Conservation (phyloP, 2,329 filamentous ascomycete genomes). For the Phyllosticta citriasiana region DNA sequence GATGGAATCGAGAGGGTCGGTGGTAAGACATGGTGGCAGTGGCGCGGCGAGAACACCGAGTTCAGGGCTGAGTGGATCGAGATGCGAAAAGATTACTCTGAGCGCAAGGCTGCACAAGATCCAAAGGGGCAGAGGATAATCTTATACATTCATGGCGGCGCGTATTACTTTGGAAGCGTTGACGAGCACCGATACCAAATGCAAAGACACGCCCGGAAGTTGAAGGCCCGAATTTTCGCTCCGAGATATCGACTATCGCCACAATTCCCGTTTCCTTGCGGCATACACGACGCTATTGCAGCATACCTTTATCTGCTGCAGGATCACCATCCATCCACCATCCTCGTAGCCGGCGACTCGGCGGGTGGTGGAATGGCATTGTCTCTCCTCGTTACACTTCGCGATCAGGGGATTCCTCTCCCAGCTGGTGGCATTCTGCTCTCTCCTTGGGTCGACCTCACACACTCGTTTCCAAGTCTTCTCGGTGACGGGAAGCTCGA, state of each 20-base stretch:
- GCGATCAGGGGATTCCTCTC: constrained; percentile 72
- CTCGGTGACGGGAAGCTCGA: constrained; percentile 61
- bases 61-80: constrained; percentile 91
- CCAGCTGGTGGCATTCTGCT: constrained; percentile 86
- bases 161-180: constrained; percentile 90
- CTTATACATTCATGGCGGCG: constrained; percentile 89
- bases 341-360: constrained; percentile 84
- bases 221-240: constrained; percentile 82
- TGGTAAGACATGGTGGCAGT: constrained; percentile 69
- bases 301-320: constrained; percentile 76
- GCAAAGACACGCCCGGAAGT: constrained; percentile 87
- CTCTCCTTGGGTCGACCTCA: constrained; percentile 92
- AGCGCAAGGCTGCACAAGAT: constrained; percentile 53
- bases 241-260: constrained; percentile 78
- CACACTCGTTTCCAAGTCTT: constrained; percentile 92
- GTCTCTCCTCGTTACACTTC: constrained; percentile 64
- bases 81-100: constrained; percentile 73
- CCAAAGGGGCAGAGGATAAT: constrained; percentile 62
- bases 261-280: constrained; percentile 93
- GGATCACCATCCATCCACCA: constrained; percentile 65
- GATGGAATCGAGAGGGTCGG: constrained; percentile 64
- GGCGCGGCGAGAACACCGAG: constrained; percentile 57
- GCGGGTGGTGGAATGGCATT: constrained; percentile 87
- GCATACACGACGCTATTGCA: constrained; percentile 79
- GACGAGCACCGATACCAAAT: constrained; percentile 98